Conservation (phyloP, 2,329 filamentous ascomycete species). For the Cytospora mali region DNA sequence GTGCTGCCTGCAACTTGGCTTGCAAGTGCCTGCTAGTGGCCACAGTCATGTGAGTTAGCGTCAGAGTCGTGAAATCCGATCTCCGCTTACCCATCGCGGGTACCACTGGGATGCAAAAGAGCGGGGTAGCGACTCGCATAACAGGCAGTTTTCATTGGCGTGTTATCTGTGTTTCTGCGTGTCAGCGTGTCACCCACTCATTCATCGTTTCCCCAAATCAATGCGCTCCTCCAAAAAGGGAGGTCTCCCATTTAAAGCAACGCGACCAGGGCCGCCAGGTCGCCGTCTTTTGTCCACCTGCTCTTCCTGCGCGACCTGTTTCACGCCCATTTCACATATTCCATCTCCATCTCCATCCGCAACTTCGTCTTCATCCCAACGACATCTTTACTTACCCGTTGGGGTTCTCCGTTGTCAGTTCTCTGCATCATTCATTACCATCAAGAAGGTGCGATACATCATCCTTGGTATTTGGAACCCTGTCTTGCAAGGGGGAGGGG, state of each 20-base stretch:
- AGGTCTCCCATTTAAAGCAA: constrained; percentile 13
- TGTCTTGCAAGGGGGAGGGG: constrained; percentile 13
- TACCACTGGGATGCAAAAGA: background rate
- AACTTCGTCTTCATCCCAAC: background rate
- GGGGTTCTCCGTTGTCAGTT: background rate
- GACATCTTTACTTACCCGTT: background rate
- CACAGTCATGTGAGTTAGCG: constrained; percentile 26
- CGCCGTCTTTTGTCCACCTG: constrained; percentile 15
- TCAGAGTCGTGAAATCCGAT: constrained; percentile 12
- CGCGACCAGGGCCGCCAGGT: constrained; percentile 12
- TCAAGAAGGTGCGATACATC: no score
- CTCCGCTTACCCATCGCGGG: background rate
- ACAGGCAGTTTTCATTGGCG: constrained; percentile 3
- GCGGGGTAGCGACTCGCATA: constrained; percentile 12
- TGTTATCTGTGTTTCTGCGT: background rate
- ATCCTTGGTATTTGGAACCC: no score
- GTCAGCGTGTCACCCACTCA: background rate
- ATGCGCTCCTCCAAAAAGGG: background rate
- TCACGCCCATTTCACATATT: background rate
- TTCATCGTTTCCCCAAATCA: background rate
- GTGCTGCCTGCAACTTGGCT: background rate
- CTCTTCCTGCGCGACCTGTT: constrained; percentile 18
- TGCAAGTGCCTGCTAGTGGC: constrained; percentile 21
- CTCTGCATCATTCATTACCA: no score
- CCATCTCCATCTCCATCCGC: background rate